phyloP scores from a whole-genome alignment of 345 rosid species.

The Salix koriyanagi region DNA sequence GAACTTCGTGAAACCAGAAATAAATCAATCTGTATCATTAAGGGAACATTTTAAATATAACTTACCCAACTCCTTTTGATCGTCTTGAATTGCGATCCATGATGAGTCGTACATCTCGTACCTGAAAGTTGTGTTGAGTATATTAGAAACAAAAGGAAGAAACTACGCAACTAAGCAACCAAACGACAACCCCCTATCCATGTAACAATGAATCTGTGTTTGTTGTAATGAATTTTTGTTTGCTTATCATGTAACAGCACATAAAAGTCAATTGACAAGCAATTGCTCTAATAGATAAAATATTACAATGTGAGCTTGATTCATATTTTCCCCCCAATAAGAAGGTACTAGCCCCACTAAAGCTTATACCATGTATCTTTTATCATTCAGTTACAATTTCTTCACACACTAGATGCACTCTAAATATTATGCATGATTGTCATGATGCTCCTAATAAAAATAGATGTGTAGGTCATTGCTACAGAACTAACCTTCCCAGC shows the following conservation, averaged over 20 bases:
- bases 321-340: background rate
- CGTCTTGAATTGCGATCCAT: slow-evolving; percentile 98
- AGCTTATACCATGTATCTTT: background rate
- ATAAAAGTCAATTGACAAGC: background rate
- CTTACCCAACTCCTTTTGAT: slow-evolving; percentile 93
- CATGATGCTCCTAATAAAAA: too few relatives aligned
- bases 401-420: background rate
- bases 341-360: background rate
- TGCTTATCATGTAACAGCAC: background rate
- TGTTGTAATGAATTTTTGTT: background rate
- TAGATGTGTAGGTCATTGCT: too few relatives aligned
- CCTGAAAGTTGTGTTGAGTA: slow-evolving; percentile 46
- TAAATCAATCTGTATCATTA: background rate
- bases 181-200: background rate
- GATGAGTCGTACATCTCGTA: slow-evolving; percentile 92
- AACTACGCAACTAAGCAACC: background rate
- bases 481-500: slow-evolving; percentile 83
- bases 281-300: background rate
- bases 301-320: background rate
- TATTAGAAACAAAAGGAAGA: background rate
- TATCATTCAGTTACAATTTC: background rate
- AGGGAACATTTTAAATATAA: background rate
- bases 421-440: background rate
- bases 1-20: background rate
- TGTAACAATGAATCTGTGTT: background rate